Percentiles rank a stretch among this genome's conserved stretches.
These are phyloP conservation scores for Dalbergia oliveri DNA, from an alignment of 306 rosid genomes.

Conservation along the genomic window DNA sequence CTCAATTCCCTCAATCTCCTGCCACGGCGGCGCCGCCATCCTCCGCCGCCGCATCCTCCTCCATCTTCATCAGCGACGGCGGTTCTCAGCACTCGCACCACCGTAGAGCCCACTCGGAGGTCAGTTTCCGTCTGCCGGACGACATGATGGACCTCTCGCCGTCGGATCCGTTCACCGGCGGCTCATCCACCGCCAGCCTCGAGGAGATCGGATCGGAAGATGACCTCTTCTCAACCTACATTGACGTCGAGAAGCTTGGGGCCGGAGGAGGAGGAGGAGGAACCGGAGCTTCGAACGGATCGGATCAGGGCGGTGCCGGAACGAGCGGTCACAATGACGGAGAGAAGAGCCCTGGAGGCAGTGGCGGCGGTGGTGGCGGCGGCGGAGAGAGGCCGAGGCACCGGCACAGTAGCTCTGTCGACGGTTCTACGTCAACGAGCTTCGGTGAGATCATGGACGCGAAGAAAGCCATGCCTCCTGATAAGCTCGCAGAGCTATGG, in stretches of 20 bases:
- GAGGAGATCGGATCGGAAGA: slow-evolving; percentile 99
- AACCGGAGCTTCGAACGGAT: slow-evolving; percentile 27
- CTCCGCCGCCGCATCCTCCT: slow-evolving; percentile 1
- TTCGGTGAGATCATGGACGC: slow-evolving; percentile 97
- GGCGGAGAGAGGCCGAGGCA: slow-evolving; percentile 62
- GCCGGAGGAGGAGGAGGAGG: slow-evolving; percentile 54
- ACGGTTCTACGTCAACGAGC: slow-evolving; percentile 73
- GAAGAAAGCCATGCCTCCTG: slow-evolving; percentile 99
- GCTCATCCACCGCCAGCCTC: slow-evolving; percentile 81
- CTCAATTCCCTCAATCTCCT: slow-evolving; percentile 33
- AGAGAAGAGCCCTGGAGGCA: slow-evolving; percentile 60
- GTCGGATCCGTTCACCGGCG: slow-evolving; percentile 84
- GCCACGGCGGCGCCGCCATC: slow-evolving; percentile 11
- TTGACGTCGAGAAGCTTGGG: slow-evolving; percentile 93
- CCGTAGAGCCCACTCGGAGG: slow-evolving; percentile 86
- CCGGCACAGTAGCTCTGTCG: slow-evolving; percentile 85
- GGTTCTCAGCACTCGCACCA: slow-evolving; percentile 51
- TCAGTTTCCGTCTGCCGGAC: slow-evolving; percentile 74
- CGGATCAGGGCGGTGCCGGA: slow-evolving; percentile 62
- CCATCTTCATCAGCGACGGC: slow-evolving; percentile 35
- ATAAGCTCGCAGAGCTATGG: slow-evolving; percentile 99
- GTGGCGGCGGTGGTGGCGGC: background rate
- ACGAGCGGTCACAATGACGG: slow-evolving; percentile 55
- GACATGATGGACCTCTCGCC: slow-evolving; percentile 83
- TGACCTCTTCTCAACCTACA: slow-evolving; percentile 94